phyloP scores from a whole-genome alignment of 163 green algal genomes.

The Scenedesmus sp. region DNA sequence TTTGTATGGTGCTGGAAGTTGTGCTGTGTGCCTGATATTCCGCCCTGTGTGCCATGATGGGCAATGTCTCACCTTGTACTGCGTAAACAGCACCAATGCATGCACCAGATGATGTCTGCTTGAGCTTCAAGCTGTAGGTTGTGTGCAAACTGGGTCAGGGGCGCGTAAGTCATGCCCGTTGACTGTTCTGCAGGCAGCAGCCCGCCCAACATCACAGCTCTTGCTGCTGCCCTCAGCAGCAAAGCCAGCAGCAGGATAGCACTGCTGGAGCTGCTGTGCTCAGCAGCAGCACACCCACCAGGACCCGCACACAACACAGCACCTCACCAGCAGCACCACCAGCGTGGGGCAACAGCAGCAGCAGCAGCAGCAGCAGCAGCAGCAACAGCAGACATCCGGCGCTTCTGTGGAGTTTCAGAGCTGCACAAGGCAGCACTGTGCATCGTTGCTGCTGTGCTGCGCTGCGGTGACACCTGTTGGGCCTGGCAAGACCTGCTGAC shows the following conservation, averaged over 20 bases:
- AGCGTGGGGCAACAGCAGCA: neutral
- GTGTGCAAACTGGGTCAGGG: no score
- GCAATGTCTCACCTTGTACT: no score
- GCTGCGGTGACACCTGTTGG: conserved; percentile 14
- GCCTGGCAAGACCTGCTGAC: conserved; percentile 18
- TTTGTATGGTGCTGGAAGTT: no score
- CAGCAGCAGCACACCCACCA: neutral
- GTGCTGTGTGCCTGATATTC: no score
- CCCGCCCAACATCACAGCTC: neutral
- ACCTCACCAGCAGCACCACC: neutral
- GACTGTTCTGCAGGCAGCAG: neutral
- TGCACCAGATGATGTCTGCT: no score
- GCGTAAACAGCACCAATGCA: no score
- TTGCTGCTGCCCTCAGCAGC: neutral
- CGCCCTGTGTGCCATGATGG: no score
- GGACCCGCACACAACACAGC: neutral
- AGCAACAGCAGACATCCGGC: conserved; percentile 11
- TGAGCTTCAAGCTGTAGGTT: no score
- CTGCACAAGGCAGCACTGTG: conserved; percentile 21
- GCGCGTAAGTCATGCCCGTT: neutral
- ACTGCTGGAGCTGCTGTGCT: conserved; percentile 30
- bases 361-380: conserved; percentile 1
- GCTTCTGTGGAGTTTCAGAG: conserved; percentile 27
- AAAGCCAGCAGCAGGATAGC: conserved; percentile 6
- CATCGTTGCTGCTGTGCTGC: conserved; percentile 25